Percentiles rank a stretch among this genome's conserved stretches.
Evolutionary conservation across 345 rosid species (phyloP).

Genomic region (Aurinia saxatilis): DNA sequence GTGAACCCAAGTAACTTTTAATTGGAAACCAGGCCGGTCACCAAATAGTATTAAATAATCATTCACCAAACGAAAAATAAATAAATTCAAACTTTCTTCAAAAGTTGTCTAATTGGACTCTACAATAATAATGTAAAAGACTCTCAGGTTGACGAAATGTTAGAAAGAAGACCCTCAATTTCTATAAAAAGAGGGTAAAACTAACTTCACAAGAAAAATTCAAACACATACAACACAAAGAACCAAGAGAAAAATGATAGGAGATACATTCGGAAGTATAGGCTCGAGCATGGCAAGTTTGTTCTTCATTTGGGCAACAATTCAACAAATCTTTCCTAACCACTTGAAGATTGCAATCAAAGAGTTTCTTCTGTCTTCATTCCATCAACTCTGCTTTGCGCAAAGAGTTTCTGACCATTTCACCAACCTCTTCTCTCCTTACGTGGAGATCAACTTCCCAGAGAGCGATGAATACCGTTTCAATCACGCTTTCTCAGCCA

Average conservation of each 20-base stretch:
- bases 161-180: too few species aligned
- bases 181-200: too few species aligned
- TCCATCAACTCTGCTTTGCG: slow-evolving; percentile 21
- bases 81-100: too few species aligned
- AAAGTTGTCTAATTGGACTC: too few species aligned
- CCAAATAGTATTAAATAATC: too few species aligned
- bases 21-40: too few species aligned
- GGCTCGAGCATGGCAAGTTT: slow-evolving; percentile 29
- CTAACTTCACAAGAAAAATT: too few species aligned
- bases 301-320: slow-evolving; percentile 43
- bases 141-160: too few species aligned
- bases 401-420: slow-evolving; percentile 29
- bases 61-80: too few species aligned
- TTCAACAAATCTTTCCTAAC: slow-evolving; percentile 41
- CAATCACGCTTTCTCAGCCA: slow-evolving; percentile 42
- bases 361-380: slow-evolving; percentile 17
- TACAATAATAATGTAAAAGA: too few species aligned
- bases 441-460: slow-evolving; percentile 41
- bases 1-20: too few species aligned
- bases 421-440: slow-evolving; percentile 34
- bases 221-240: background rate
- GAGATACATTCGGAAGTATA: slow-evolving; percentile 13
- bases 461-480: slow-evolving; percentile 39
- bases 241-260: background rate
- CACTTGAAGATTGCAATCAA: slow-evolving; percentile 29